A percentile compares a stretch with the other conserved stretches of the same genome.
Conservation (phyloP, 352 stramenopile genomes). For the Phytopythium delawarense region DNA sequence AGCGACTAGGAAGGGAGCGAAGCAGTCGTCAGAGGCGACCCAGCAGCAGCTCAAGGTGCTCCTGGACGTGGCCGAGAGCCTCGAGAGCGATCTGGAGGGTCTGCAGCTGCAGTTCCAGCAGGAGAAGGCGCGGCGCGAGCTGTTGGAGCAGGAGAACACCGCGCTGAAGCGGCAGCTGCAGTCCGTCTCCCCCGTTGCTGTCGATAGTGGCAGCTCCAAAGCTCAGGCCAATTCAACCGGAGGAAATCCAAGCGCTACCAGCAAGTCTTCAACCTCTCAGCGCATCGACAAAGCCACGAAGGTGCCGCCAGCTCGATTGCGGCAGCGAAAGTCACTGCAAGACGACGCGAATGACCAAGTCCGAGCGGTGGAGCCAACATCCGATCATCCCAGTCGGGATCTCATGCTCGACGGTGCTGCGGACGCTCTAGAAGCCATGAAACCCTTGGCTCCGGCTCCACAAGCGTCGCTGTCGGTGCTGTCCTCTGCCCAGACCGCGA, state of each 20-base stretch:
- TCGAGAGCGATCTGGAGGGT: conserved; percentile 55
- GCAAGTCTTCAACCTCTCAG: conserved; percentile 8
- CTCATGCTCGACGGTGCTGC: not conserved
- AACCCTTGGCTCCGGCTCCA: not conserved
- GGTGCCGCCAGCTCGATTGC: not conserved
- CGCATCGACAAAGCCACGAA: not conserved
- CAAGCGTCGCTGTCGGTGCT: not conserved
- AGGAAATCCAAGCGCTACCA: not conserved
- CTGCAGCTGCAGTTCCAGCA: conserved; percentile 36
- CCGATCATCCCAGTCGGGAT: not conserved
- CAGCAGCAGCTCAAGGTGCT: conserved; percentile 56
- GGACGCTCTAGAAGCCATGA: not conserved
- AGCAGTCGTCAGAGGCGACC: conserved; percentile 8
- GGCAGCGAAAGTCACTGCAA: not conserved
- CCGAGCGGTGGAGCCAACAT: not conserved
- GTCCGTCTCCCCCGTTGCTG: conserved; percentile 5
- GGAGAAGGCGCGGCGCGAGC: conserved; percentile 42
- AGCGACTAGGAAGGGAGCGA: conserved; percentile 8
- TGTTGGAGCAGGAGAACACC: conserved; percentile 42
- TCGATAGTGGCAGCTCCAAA: not conserved
- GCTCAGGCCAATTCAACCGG: not conserved
- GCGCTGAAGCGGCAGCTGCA: conserved; percentile 26
- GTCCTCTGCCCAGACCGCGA: not conserved
- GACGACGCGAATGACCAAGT: conserved; percentile 1
- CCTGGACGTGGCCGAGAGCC: conserved; percentile 54